phyloP scores from a whole-genome alignment of 352 stramenopile species.

The Globisporangium megalacanthum region DNA sequence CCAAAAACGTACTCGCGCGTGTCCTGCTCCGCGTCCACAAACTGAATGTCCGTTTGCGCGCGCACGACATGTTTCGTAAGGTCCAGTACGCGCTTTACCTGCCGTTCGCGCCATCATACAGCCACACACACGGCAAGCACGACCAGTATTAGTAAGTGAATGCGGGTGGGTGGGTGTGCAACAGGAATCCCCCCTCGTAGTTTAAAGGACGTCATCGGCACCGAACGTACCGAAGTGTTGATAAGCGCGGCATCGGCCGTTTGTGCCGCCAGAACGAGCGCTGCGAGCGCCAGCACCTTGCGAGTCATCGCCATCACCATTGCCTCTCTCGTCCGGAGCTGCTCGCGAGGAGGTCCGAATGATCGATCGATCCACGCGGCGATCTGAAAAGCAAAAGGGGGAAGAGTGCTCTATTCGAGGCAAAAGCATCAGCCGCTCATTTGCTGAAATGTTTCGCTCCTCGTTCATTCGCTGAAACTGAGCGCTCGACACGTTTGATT shows the following conservation, averaged over 20 bases:
- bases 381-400: not conserved
- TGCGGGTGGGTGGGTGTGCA: not conserved
- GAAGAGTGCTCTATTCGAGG: not conserved
- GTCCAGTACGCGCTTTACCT: slow-evolving; percentile 77
- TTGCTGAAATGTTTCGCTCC: too few relatives aligned
- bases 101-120: not conserved
- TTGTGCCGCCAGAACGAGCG: slow-evolving; percentile 20
- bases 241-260: slow-evolving; percentile 41
- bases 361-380: not conserved
- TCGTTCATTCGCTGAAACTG: too few relatives aligned
- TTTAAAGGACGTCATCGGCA: too few relatives aligned
- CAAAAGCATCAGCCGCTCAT: not conserved
- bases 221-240: slow-evolving; percentile 56
- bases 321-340: not conserved
- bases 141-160: too few relatives aligned
- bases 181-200: too few relatives aligned
- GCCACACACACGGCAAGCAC: too few relatives aligned
- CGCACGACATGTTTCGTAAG: slow-evolving; percentile 81
- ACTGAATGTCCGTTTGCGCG: slow-evolving; percentile 66
- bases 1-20: slow-evolving; percentile 60
- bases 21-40: slow-evolving; percentile 49
- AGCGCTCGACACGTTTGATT: too few relatives aligned
- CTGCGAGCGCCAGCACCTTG: slow-evolving; percentile 23
- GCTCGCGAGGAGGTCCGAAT: not conserved
- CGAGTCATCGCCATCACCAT: slow-evolving; percentile 13